Base-by-base conservation (phyloP, 306 rosid genomes). In the Fragaria nilgerrensis region DNA sequence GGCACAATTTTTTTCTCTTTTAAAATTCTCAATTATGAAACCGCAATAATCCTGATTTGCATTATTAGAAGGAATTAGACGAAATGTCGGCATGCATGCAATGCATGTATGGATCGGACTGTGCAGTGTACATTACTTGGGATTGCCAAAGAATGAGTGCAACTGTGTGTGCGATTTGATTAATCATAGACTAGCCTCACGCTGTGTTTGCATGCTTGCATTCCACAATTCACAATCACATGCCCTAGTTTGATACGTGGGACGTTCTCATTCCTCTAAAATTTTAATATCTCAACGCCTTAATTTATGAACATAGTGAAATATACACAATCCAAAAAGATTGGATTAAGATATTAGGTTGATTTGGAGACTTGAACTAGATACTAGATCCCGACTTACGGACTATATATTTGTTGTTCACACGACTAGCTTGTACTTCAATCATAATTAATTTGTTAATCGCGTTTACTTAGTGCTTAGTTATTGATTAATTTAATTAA, bases 191-290 rank as follows among this genome's bases (percentile, higher is more conserved):
- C 81, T 80, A 75, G 83, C 79, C 74, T 75, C 71, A 69, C 88
- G 85, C 78, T 74, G 29, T 55, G 14, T 55, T 36, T 36, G 39
- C 39, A 36, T 36, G 39, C 39, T 36, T 55, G 62, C 29, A 55
- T 9, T 55, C 29, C 13, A 22, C 45, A 29, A 25, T 61, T 15
- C 68, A 41, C 6, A n/a, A 61, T 16, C 89, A 85, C 88, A 86
- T 91, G 89, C 75, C 37, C 65, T 29, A 4, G 15, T 14, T 16
- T 56, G 77, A 37, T 80, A 85, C 84, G 87, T 87, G 89, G 85
- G 87, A 72, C 49, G 43, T 43, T 67, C 72, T 77, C 56, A 75
- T 41, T 75, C 58, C 68, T 45, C 66, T 68, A 22, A 13, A 68
- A 61, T 64, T 39, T 41, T 77, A 68, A 61, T 6, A 20, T 45